Conservation (phyloP, 495 filamentous ascomycete species). For the Bathelium albidoporum region DNA sequence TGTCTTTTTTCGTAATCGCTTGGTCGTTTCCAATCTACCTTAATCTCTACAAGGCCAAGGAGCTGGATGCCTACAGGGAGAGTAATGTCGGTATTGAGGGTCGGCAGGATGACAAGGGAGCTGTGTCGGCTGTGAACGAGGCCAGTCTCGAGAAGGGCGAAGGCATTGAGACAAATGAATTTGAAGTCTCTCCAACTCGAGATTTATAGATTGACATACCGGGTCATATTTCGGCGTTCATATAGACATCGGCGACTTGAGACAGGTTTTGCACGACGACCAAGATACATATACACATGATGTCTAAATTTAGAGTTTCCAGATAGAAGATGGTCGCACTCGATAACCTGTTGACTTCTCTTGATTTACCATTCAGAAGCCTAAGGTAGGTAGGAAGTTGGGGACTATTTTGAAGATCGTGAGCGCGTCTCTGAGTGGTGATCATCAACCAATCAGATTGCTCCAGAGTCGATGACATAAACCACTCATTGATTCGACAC, state of each 20-base stretch:
- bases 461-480: not conserved
- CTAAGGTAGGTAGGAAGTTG: too few relatives aligned
- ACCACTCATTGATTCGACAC: not conserved
- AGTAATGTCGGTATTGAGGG: conserved; percentile 27
- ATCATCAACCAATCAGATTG: not conserved
- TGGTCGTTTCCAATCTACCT: conserved; percentile 41
- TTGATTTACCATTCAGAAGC: too few relatives aligned
- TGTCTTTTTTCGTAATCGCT: conserved; percentile 22
- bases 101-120: conserved; percentile 15
- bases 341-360: too few relatives aligned
- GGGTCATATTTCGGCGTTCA: too few relatives aligned
- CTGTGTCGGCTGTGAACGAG: conserved; percentile 6
- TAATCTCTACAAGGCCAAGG: conserved; percentile 37
- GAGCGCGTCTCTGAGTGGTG: too few relatives aligned
- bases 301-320: too few relatives aligned
- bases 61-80: conserved; percentile 38
- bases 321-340: too few relatives aligned
- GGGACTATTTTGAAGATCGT: too few relatives aligned
- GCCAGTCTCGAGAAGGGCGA: not conserved
- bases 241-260: not conserved
- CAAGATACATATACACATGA: not conserved
- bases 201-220: too few relatives aligned
- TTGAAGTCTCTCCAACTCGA: too few relatives aligned
- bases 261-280: not conserved
- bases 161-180: not conserved